phyloP scores from a whole-genome alignment of 495 filamentous ascomycete genomes.

The Aspergillus taichungensis region DNA sequence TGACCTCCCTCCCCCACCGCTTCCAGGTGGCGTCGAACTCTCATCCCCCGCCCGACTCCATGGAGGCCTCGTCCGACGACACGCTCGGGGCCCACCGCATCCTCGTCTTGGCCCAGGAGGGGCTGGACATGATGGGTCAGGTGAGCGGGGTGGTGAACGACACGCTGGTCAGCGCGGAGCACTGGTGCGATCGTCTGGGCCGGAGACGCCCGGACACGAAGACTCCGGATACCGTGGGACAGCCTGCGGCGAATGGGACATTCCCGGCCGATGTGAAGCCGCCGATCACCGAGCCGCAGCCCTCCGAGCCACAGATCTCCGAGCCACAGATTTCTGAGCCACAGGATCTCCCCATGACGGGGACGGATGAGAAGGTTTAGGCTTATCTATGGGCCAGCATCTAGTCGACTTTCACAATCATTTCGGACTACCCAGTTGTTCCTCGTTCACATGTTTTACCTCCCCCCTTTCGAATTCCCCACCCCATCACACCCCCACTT shows the following conservation, averaged over 20 bases:
- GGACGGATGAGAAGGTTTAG: constrained; percentile 28
- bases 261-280: constrained; percentile 27
- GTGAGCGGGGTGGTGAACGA: constrained; percentile 72
- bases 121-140: constrained; percentile 80
- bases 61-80: constrained; percentile 30
- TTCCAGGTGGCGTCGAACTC: constrained; percentile 51
- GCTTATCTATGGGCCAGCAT: not conserved
- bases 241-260: constrained; percentile 13
- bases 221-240: constrained; percentile 14
- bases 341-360: constrained; percentile 33
- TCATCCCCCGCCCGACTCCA: constrained; percentile 30
- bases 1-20: constrained; percentile 68
- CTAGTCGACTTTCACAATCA: not conserved
- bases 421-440: no score
- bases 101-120: constrained; percentile 74
- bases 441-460: no score
- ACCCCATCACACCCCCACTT: no score
- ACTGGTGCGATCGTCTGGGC: constrained; percentile 73
- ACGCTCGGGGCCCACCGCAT: constrained; percentile 55
- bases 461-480: no score
- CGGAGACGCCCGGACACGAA: constrained; percentile 35
- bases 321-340: constrained; percentile 1
- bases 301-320: no score
- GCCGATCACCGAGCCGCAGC: constrained; percentile 16
- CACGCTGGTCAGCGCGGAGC: constrained; percentile 78